Evolutionary conservation across 192 early-diverging fungal genomes (phyloP), one percentile per base, ranked within the genome.

Genomic region (Ambispora gerdemannii): DNA sequence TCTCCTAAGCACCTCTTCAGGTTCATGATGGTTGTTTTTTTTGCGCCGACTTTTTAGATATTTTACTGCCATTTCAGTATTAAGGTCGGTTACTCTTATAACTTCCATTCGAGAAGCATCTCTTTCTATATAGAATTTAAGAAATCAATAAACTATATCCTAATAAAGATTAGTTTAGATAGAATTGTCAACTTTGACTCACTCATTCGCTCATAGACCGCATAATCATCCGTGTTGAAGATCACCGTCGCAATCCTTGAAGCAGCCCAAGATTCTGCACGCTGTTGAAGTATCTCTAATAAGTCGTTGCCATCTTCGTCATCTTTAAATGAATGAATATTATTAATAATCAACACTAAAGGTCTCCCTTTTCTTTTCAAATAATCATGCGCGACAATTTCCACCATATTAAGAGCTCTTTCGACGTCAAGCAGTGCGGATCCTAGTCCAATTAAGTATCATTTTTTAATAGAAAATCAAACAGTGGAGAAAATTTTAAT

Each of bases 191-290:
- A n/a, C n/a, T n/a, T n/a, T n/a, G n/a, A 70, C 53, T 55, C 24
- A 70, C 67, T 70, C 67, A 70, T 47, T 3, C 67, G 34, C 19
- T 70, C 67, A 47, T 70, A 59, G 15, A 70, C 35, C 20, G 52
- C 13, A 59, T 70, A 70, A 70, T 70, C 67, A 58, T 70, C 67
- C 4, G 67, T 70, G 24, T 70, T 70, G 30, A 70, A 70, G 3
- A 70, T 7, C 24, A 59, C 30, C 19, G 53, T 70, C 15, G 58
- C 67, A 33, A 70, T 11, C 28, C 20, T 70, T 0, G 67, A 0
- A 58, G 67, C 67, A 27, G 67, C 67, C 67, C 67, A 70, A 53
- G 67, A 24, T 70, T 70, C 67, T 33, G 67, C 67, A 13, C 67
- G 30, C 32, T 70, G 67, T 49, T 59, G 67, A 1, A 70, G 19